Evolutionary conservation across 345 rosid genomes (phyloP).

Genomic region (Populus simonii): DNA sequence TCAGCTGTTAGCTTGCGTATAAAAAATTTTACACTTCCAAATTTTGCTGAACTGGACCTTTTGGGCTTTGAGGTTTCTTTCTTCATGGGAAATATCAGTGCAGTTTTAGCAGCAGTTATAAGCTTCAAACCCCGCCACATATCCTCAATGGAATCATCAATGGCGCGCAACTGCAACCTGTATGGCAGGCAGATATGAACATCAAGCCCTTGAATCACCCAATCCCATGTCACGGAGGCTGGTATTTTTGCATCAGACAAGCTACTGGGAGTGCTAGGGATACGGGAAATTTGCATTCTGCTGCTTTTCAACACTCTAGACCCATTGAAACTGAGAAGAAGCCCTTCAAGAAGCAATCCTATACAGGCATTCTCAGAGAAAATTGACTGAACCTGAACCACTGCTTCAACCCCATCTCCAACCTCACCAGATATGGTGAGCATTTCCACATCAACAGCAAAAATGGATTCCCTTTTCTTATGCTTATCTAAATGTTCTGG

Average conservation of each 20-base stretch:
- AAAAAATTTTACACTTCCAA: constrained; percentile 71
- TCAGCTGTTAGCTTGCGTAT: constrained; percentile 75
- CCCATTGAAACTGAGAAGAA: constrained; percentile 66
- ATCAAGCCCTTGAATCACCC: constrained; percentile 94
- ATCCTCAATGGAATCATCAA: constrained; percentile 93
- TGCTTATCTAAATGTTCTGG: constrained; percentile 47
- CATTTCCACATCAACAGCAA: constrained; percentile 90
- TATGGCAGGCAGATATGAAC: constrained; percentile 83
- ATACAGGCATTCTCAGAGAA: constrained; percentile 95
- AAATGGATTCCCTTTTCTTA: constrained; percentile 85
- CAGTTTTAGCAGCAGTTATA: constrained; percentile 60
- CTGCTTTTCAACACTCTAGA: constrained; percentile 72
- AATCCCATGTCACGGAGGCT: constrained; percentile 49
- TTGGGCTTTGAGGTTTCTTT: constrained; percentile 66
- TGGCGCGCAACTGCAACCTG: constrained; percentile 90
- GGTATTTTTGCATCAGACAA: constrained; percentile 49
- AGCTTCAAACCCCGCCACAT: constrained; percentile 86
- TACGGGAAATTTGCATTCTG: constrained; percentile 89
- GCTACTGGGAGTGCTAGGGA: constrained; percentile 60
- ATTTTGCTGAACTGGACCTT: constrained; percentile 59
- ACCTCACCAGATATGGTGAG: constrained; percentile 72
- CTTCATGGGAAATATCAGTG: constrained; percentile 52
- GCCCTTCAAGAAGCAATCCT: constrained; percentile 95
- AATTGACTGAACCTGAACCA: constrained; percentile 83
- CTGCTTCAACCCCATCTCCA: constrained; percentile 90